Evolutionary conservation across 2,329 filamentous ascomycete species (phyloP).

Genomic region (Paraphoma sp.): DNA sequence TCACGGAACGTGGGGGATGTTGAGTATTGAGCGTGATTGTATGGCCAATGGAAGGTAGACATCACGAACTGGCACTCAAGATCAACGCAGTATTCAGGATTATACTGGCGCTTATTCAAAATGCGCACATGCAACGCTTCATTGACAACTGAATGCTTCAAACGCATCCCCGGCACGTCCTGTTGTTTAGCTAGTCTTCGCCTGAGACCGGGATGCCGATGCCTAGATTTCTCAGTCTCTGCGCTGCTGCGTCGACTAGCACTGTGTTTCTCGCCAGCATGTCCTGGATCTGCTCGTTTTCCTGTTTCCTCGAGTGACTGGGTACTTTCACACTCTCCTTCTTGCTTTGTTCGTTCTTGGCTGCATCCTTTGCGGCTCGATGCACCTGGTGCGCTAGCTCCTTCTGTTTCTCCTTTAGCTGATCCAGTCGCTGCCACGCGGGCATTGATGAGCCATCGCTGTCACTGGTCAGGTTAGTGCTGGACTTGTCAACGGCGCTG

Average conservation of each 20-base stretch:
- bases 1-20: neutral
- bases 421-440: slow-evolving; percentile 63
- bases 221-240: slow-evolving; percentile 36
- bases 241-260: slow-evolving; percentile 41
- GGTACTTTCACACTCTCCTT: slow-evolving; percentile 36
- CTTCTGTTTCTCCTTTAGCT: slow-evolving; percentile 62
- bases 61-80: neutral
- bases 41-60: neutral
- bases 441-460: slow-evolving; percentile 35
- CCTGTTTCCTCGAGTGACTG: slow-evolving; percentile 40
- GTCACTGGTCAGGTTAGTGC: slow-evolving; percentile 39
- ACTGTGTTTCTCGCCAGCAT: slow-evolving; percentile 41
- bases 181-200: neutral
- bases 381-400: slow-evolving; percentile 51
- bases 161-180: neutral
- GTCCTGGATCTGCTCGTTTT: slow-evolving; percentile 43
- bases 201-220: slow-evolving; percentile 27
- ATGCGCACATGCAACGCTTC: neutral
- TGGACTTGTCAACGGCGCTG: slow-evolving; percentile 44
- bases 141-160: neutral
- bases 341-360: slow-evolving; percentile 17
- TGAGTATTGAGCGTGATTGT: neutral
- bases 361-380: slow-evolving; percentile 18
- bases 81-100: neutral
- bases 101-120: neutral